Percentiles rank a stretch among this genome's conserved stretches.
phyloP scores from a whole-genome alignment of 768 basidiomycete species.

The Kwoniella botswanensis region DNA sequence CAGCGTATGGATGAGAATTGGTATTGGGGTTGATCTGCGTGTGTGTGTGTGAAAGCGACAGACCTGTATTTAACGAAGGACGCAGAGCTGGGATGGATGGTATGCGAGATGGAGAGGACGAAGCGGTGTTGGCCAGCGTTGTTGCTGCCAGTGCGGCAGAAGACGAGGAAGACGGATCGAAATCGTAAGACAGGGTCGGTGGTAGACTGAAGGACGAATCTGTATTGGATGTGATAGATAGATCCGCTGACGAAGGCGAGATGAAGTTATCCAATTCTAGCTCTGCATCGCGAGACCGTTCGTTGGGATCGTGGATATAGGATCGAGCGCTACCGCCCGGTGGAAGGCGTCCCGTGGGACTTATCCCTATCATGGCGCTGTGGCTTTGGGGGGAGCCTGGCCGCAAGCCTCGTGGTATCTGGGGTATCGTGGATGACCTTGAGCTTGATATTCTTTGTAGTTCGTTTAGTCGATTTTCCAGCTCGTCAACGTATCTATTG shows the following conservation, averaged over 20 bases:
- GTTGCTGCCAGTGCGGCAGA: background rate
- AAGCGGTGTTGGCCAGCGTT: background rate
- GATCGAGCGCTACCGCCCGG: background rate
- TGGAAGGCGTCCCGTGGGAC: background rate
- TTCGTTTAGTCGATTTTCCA: conserved; percentile 10
- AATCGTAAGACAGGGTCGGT: background rate
- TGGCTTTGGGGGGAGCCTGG: background rate
- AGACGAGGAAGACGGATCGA: background rate
- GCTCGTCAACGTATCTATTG: conserved; percentile 7
- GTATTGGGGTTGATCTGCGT: background rate
- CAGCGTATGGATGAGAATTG: background rate
- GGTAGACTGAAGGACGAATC: background rate
- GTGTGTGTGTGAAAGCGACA: no score
- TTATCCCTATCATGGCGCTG: background rate
- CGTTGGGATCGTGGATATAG: conserved; percentile 4
- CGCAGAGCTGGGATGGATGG: background rate
- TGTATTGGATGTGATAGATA: background rate
- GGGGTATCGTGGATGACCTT: background rate
- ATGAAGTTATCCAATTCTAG: conserved; percentile 1
- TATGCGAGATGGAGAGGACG: background rate
- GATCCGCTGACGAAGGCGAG: background rate
- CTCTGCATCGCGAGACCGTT: background rate
- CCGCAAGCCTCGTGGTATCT: background rate
- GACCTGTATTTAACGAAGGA: background rate
- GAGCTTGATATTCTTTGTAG: conserved; percentile 2